Evolutionary conservation across 148 eudicot genomes (phyloP), one percentile per base, ranked within the genome.

Genomic region (Rhododendron vialii): DNA sequence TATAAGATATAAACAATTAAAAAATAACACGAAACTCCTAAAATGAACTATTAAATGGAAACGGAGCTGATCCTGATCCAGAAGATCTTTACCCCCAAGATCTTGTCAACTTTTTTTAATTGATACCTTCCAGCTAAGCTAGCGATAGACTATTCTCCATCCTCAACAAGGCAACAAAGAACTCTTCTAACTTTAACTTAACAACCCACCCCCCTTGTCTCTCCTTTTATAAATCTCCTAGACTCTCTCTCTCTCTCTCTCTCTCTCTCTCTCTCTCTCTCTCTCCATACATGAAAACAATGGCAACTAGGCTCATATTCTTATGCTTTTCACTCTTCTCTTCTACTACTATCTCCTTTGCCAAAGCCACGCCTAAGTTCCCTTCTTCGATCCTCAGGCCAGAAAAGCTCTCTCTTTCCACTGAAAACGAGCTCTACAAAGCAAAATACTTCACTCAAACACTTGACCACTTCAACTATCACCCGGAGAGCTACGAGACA

Each of bases 391-490:
- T 90, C n/a, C 81, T 89, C 3, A 77, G 89, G n/a, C 93, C 92
- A 3, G 92, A 90, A 48, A 86, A 90, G n/a, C 71, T 86, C 33
- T 84, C 83, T 8, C 26, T 83, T n/a, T 53, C 85, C 24, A 80
- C 71, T 33, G 77, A 20, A 84, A 88, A 20, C 20, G 10, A 81
- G 51, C 91, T 80, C 28, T 94, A 95, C 69, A 67, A 91, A 71
- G 91, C 92, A 20, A 92, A 86, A 83, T 95, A 89, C 87, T 95
- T 86, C 92, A 93, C 98, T 1, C 98, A 95, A 85, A 92, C 90
- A 80, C 92, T 95, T 67, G 98, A 93, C 86, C 98, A 95, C 89
- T 95, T 95, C 90, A 93, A 92, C 88, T 95, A 84, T 57, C 84
- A 89, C 4, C 98, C 98, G 13, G 87, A 93, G 76, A 93, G 97